Percentiles rank a stretch among this genome's conserved stretches.
Evolutionary conservation across 331 rosid species (phyloP).

Genomic region (Malus hybrid): DNA sequence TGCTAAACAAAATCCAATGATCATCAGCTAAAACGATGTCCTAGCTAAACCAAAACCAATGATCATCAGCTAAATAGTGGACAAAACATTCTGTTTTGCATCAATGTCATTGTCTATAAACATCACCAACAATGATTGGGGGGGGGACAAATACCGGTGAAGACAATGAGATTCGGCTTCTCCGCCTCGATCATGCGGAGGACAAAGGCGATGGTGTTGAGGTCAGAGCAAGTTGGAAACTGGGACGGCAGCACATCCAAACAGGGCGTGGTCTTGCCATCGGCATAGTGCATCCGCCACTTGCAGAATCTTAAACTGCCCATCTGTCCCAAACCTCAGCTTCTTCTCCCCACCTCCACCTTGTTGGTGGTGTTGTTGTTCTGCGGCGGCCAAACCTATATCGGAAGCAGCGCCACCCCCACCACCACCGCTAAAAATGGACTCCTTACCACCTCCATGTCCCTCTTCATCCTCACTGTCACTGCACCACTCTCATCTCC

Average conservation of each 20-base stretch:
- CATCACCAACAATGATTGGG: neutral
- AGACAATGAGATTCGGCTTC: constrained; percentile 86
- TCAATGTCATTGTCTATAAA: no score
- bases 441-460: constrained; percentile 1
- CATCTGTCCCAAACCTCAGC: constrained; percentile 50
- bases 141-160: constrained; percentile 46
- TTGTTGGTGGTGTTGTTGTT: neutral
- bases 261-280: constrained; percentile 61
- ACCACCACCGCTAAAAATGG: constrained; percentile 4
- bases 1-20: neutral
- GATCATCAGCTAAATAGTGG: neutral
- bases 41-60: neutral
- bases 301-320: constrained; percentile 82
- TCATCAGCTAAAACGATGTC: neutral
- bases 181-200: constrained; percentile 74
- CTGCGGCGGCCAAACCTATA: constrained; percentile 22
- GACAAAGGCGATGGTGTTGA: constrained; percentile 65
- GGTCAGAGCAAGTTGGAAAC: constrained; percentile 62
- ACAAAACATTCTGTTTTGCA: no score
- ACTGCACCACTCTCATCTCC: neutral
- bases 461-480: constrained; percentile 2
- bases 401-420: constrained; percentile 13
- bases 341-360: constrained; percentile 3
- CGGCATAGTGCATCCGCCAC: constrained; percentile 93
- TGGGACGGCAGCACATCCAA: constrained; percentile 49